Evolutionary conservation across 2,329 filamentous ascomycete genomes (phyloP), one percentile per base, ranked within the genome.

Genomic region (Reticulascus tulasneorum): DNA sequence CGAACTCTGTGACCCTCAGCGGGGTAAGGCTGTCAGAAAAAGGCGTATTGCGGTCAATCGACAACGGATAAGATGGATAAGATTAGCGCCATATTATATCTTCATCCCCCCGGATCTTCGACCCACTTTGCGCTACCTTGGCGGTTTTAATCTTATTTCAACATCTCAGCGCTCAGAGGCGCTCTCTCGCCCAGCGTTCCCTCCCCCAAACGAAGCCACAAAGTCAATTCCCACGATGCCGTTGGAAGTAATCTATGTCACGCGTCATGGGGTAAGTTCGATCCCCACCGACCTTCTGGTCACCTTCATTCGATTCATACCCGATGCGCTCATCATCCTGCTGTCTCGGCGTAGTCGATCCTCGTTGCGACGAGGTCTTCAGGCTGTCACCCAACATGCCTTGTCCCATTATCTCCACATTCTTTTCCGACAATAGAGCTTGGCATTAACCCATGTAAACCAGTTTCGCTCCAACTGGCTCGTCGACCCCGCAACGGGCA

Each of bases 391-490:
- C n/a, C 15, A 5, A 21, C 23, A 24, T 19, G n/a, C n/a, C 16
- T 10, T 21, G 18, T 23, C 17, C 32, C 24, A 23, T n/a, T 21
- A 26, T 26, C 35, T 33, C 22, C 18, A 30, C 15, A 11, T 9
- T 20, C 24, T 31, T 35, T 31, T 31, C 29, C 47, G 39, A 49
- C 33, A 27, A 25, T 15, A 18, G 33, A 26, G 6, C 38, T 32
- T 37, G 38, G 26, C 29, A 15, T 20, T 25, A 27, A 37, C 27
- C 27, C 6, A 15, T 15, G 24, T 9, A 24, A n/a, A 37, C 15
- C 60, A 94, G 90, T 95, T 94, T 63, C 88, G 93, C 45, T 83
- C 86, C 47, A 89, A 85, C 58, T 97, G 90, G 88, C 78, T 79
- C 27, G 86, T 97, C 42, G 82, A 97, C 62, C 79, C 81, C 29